Conservation (phyloP, 1,284 basidiomycete species). For the Rhodotorula sp. region DNA sequence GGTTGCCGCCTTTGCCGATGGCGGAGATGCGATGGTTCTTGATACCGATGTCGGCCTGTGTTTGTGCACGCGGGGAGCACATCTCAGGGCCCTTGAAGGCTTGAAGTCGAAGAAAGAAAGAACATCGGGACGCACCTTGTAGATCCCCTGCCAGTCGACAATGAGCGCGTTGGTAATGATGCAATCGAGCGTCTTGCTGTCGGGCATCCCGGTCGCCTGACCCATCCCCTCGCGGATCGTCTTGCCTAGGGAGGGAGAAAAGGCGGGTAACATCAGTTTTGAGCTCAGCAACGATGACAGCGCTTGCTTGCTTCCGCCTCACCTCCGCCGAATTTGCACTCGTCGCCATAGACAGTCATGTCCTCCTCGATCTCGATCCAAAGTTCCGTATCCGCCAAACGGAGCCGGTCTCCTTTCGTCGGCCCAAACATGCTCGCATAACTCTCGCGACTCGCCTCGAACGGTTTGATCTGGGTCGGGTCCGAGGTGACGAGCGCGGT, state of each 20-base stretch:
- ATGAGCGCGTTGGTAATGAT: constrained; percentile 94
- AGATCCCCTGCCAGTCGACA: constrained; percentile 91
- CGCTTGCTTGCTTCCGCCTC: constrained; percentile 26
- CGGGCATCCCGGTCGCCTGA: constrained; percentile 73
- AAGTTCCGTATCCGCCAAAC: constrained; percentile 82
- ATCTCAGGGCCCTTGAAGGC: neutral
- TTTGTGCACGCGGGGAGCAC: no score
- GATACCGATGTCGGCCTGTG: constrained; percentile 92
- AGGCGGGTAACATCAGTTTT: neutral
- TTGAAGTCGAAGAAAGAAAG: constrained; percentile 8
- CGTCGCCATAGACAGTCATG: constrained; percentile 80
- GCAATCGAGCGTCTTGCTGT: constrained; percentile 74
- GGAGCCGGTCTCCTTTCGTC: constrained; percentile 82
- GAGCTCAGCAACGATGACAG: no score
- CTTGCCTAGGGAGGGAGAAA: constrained; percentile 61
- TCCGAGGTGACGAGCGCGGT: constrained; percentile 25
- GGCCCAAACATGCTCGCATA: constrained; percentile 95
- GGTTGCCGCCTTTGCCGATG: constrained; percentile 96
- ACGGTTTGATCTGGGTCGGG: constrained; percentile 4
- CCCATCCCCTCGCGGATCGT: constrained; percentile 95
- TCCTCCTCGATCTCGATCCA: constrained; percentile 94
- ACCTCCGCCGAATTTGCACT: constrained; percentile 97
- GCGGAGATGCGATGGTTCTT: constrained; percentile 70
- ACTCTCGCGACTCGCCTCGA: constrained; percentile 38
- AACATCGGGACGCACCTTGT: constrained; percentile 62